These are phyloP conservation scores for Picea sitchensis DNA, from an alignment of 75 land plant species.

Conservation along the genomic window DNA sequence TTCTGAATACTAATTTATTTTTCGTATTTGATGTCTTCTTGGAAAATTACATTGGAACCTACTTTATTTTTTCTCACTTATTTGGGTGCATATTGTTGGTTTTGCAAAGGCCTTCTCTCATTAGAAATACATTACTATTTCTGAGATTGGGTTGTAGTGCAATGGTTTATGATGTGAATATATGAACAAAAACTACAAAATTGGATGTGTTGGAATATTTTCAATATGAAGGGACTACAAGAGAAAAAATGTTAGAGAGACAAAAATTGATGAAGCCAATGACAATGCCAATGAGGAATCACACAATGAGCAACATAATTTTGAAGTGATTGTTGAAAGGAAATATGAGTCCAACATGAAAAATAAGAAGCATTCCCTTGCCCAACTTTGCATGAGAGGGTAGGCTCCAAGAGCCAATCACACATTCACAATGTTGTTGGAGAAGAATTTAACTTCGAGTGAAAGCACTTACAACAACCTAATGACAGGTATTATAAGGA, in stretches of 20 bases:
- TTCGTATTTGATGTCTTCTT: neutral
- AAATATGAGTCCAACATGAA: too few species aligned
- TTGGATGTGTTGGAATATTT: too few species aligned
- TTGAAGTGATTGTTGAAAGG: neutral
- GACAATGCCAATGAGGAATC: too few species aligned
- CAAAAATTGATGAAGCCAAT: too few species aligned
- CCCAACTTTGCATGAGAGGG: conserved; percentile 25
- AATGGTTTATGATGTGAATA: neutral
- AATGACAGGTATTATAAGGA: conserved; percentile 33
- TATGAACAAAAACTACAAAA: too few species aligned
- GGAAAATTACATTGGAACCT: neutral
- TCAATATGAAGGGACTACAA: too few species aligned
- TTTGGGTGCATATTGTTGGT: neutral
- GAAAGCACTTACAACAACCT: conserved; percentile 40
- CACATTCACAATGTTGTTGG: conserved; percentile 38
- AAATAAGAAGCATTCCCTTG: neutral
- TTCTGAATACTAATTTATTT: neutral
- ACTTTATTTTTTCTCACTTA: neutral
- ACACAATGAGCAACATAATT: too few species aligned
- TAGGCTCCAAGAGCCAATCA: conserved; percentile 26
- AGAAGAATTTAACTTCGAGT: conserved; percentile 43
- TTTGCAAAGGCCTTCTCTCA: neutral
- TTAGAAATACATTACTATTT: neutral
- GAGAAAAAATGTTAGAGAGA: too few species aligned
- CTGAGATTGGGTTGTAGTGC: neutral